Evolutionary conservation across 768 basidiomycete genomes (phyloP).

Genomic region (Suillus lakei): DNA sequence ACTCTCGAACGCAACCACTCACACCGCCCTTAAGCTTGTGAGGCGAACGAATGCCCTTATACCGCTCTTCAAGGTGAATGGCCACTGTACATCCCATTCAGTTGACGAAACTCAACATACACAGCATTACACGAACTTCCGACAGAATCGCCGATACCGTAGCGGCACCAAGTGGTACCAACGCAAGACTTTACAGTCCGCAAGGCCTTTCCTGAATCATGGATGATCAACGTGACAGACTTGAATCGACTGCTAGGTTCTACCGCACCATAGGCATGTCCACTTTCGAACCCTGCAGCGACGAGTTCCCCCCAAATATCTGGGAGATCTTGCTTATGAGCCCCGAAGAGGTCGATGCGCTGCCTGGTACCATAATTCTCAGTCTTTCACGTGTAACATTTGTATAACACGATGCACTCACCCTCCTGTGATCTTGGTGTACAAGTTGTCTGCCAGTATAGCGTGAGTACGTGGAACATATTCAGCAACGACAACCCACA

Average conservation of each 20-base stretch:
- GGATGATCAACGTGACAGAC: not conserved
- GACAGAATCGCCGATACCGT: constrained; percentile 76
- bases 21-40: constrained; percentile 82
- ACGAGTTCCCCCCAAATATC: constrained; percentile 69
- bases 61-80: constrained; percentile 71
- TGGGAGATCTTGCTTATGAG: constrained; percentile 69
- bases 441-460: constrained; percentile 47
- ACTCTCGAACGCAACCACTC: constrained; percentile 75
- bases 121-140: constrained; percentile 42
- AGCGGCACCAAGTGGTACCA: constrained; percentile 73
- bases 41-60: constrained; percentile 70
- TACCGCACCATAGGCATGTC: constrained; percentile 71
- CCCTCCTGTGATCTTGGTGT: constrained; percentile 63
- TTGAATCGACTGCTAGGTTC: not conserved
- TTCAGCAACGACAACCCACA: constrained; percentile 37
- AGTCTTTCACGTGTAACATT: not conserved
- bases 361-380: constrained; percentile 43
- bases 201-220: constrained; percentile 46
- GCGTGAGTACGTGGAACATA: not conserved
- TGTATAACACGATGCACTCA: constrained; percentile 10
- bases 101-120: not conserved
- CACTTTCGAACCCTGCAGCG: constrained; percentile 72
- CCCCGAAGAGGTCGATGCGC: constrained; percentile 75
- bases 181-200: constrained; percentile 83
- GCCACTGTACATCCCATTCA: constrained; percentile 46